Evolutionary conservation across 345 rosid genomes (phyloP).

Genomic region (Bruguiera sexangula): DNA sequence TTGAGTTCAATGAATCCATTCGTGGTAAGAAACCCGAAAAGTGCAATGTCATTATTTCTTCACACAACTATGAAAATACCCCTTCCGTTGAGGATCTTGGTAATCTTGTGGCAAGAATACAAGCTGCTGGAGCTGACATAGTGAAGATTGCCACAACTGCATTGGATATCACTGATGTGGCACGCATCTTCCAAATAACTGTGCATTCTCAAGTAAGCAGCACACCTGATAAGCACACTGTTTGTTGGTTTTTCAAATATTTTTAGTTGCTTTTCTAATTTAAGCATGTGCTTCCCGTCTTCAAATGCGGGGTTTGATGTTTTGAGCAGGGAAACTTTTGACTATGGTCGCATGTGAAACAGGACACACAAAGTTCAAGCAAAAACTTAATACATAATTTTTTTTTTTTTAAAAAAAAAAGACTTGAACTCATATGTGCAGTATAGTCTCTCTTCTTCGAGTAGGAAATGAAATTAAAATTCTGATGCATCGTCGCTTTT

Average conservation of each 20-base stretch:
- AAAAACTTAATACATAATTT: background rate
- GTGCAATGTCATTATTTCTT: conserved; percentile 73
- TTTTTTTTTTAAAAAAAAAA: background rate
- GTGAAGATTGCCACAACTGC: conserved; percentile 94
- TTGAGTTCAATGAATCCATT: conserved; percentile 54
- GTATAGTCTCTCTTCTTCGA: background rate
- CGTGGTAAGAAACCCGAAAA: conserved; percentile 63
- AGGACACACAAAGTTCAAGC: background rate
- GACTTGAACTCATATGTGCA: background rate
- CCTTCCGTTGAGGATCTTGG: conserved; percentile 80
- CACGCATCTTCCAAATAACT: conserved; percentile 78
- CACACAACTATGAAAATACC: conserved; percentile 80
- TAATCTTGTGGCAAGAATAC: conserved; percentile 69
- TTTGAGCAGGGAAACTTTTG: background rate
- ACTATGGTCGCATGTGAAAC: background rate
- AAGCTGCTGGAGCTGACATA: conserved; percentile 77
- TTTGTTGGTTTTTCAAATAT: background rate
- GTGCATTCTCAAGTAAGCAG: conserved; percentile 78
- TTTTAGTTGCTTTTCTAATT: background rate
- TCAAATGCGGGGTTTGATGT: background rate
- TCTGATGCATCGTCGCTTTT: background rate
- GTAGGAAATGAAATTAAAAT: background rate
- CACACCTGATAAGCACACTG: conserved; percentile 10
- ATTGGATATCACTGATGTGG: conserved; percentile 77
- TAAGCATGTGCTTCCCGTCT: background rate